Base-by-base conservation (phyloP, 495 filamentous ascomycete species). In the Penicillium flavigenum region DNA sequence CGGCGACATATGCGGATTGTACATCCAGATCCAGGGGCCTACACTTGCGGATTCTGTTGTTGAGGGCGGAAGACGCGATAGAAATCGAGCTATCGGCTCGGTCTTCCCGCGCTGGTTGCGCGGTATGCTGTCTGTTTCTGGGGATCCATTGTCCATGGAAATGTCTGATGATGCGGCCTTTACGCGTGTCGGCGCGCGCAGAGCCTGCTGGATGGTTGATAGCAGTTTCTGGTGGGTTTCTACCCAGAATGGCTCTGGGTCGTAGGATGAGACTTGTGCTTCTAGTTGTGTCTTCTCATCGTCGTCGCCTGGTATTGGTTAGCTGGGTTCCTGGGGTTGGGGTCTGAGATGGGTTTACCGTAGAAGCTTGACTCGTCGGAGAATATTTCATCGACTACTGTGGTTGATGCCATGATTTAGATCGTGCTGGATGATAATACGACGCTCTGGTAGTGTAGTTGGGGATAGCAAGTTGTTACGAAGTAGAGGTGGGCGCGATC, bases 291-390 rank as follows among this genome's bases (percentile, higher is more conserved):
- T 54, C 47, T 74, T 70, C 57, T 77, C 72, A 20, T 79, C 65
- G n/a, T 80, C 79, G 50, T 80, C 78, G 58, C 83, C 86, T 88
- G 57, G 69, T 53, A 71, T 71, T 51, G 56, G 44, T 71, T 55
- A 57, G 46, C 1, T 41, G 45, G 16, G 59, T 59, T 43, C 39
- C 6, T n/a, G 2, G 31, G 38, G 0, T 42, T 19, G 22, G 16
- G 22, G 19, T 26, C 29, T 16, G 24, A 31, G 12, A 11, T 42
- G 24, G 14, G 38, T 56, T 54, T 72, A 83, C 87, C 87, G 58
- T 90, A 89, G 72, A 89, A 89, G 59, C 87, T 86, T 5, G 87
- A 89, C 34, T 89, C 85, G 41, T 85, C 85, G n/a, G 83, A 86
- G 53, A 86, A 59, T 8, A 74, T 49, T 17, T 60, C 54, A 16